A percentile compares a stretch with the other conserved stretches of the same genome.
Evolutionary conservation across 1,284 basidiomycete genomes (phyloP).

Genomic region (Hemileia vastatrix): DNA sequence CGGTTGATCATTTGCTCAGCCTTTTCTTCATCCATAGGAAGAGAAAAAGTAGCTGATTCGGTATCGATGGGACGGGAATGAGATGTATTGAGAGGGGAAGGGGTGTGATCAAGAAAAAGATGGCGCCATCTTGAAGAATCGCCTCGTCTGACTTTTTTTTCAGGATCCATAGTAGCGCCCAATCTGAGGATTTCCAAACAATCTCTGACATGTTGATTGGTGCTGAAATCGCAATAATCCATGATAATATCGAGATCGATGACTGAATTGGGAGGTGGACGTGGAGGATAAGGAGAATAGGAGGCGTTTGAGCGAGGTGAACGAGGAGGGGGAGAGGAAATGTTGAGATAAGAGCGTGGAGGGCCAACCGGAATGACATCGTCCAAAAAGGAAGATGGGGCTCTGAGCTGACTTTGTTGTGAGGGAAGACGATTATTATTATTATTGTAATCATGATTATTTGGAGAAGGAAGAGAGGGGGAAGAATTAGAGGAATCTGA

Average conservation of each 20-base stretch:
- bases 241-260: constrained; percentile 77
- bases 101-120: constrained; percentile 54
- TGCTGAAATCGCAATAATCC: constrained; percentile 76
- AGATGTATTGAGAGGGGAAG: constrained; percentile 34
- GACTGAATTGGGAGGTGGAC: constrained; percentile 68
- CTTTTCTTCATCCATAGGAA: constrained; percentile 23
- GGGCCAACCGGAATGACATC: constrained; percentile 52
- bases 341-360: constrained; percentile 63
- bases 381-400: constrained; percentile 26
- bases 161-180: constrained; percentile 58
- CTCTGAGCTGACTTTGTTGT: constrained; percentile 28
- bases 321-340: constrained; percentile 52
- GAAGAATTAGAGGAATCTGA: constrained; percentile 10
- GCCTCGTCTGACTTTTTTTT: constrained; percentile 53
- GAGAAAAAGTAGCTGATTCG: constrained; percentile 5
- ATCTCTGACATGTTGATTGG: constrained; percentile 64
- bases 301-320: constrained; percentile 52
- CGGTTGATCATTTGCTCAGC: constrained; percentile 29
- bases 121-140: constrained; percentile 58
- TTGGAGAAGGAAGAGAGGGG: constrained; percentile 15
- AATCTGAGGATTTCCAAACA: constrained; percentile 62
- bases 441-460: too few species aligned
- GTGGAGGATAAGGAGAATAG: constrained; percentile 53
- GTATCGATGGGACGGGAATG: constrained; percentile 39
- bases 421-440: constrained; percentile 18